These are phyloP conservation scores for Elymus sibiricus DNA, from an alignment of 176 grass and related monocot species.

Conservation along the genomic window DNA sequence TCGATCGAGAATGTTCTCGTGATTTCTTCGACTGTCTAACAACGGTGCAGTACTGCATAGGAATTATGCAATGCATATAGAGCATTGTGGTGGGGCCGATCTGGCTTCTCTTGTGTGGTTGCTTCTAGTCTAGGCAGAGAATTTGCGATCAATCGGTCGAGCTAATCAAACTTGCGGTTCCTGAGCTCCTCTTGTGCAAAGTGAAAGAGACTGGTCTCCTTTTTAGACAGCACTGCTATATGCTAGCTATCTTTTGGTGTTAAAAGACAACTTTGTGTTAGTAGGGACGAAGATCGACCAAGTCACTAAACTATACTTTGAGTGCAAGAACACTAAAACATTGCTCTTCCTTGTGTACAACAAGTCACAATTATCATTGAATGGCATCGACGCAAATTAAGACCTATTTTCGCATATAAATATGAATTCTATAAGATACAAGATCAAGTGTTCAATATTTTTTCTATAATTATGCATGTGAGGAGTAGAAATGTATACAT, in stretches of 20 bases:
- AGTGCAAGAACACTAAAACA: not conserved
- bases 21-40: slow-evolving; percentile 19
- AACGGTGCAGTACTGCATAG: slow-evolving; percentile 12
- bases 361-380: not conserved
- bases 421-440: not conserved
- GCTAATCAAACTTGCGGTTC: not conserved
- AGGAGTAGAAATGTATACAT: too few species aligned
- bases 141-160: not conserved
- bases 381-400: not conserved
- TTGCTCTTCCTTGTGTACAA: not conserved
- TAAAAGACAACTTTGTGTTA: not conserved
- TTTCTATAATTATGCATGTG: not conserved
- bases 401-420: not conserved
- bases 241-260: slow-evolving; percentile 1
- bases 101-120: not conserved
- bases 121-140: not conserved
- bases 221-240: not conserved
- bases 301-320: not conserved
- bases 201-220: slow-evolving; percentile 25
- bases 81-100: slow-evolving; percentile 19
- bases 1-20: slow-evolving; percentile 45
- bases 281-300: not conserved
- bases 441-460: not conserved
- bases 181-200: not conserved
- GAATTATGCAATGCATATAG: slow-evolving; percentile 9